A percentile compares a stretch with the other conserved stretches of the same genome.
Evolutionary conservation across 2,329 filamentous ascomycete genomes (phyloP).

Genomic region (Canariomyces notabilis): DNA sequence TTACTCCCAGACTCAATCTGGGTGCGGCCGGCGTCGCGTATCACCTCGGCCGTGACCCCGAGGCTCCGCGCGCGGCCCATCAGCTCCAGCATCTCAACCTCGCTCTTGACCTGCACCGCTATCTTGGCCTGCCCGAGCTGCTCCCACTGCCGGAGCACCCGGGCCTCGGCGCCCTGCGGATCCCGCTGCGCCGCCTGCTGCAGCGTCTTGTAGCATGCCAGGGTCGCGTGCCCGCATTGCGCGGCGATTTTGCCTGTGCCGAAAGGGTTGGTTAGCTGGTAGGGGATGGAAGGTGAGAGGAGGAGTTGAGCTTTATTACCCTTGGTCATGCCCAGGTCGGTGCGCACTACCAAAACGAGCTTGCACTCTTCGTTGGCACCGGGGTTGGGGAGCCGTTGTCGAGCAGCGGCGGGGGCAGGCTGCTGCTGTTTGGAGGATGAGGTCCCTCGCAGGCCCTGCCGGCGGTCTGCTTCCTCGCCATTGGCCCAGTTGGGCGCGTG

Average conservation of each 20-base stretch:
- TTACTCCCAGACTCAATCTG: slow-evolving; percentile 92
- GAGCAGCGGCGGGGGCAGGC: slow-evolving; percentile 27
- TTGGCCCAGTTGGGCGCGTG: slow-evolving; percentile 66
- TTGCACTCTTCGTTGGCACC: slow-evolving; percentile 89
- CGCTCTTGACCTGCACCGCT: slow-evolving; percentile 79
- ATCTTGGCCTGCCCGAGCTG: slow-evolving; percentile 84
- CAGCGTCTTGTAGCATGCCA: slow-evolving; percentile 92
- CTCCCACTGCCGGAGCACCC: slow-evolving; percentile 80
- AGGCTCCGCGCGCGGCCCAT: slow-evolving; percentile 76
- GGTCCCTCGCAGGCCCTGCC: slow-evolving; percentile 47
- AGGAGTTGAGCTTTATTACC: slow-evolving; percentile 47
- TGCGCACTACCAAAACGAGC: slow-evolving; percentile 84
- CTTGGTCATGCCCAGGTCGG: slow-evolving; percentile 95
- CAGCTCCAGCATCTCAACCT: slow-evolving; percentile 71
- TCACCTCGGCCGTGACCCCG: slow-evolving; percentile 82
- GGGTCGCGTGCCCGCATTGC: slow-evolving; percentile 90
- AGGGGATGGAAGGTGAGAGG: not conserved
- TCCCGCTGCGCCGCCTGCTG: slow-evolving; percentile 48
- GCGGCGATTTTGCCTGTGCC: slow-evolving; percentile 86
- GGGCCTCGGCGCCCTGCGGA: slow-evolving; percentile 49
- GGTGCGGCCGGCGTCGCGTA: slow-evolving; percentile 92
- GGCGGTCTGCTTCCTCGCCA: slow-evolving; percentile 52
- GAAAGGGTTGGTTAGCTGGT: not conserved
- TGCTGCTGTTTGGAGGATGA: slow-evolving; percentile 11
- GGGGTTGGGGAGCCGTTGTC: slow-evolving; percentile 30